Conservation (phyloP, 2,329 filamentous ascomycete species). For the Trichoderma koningiopsis region DNA sequence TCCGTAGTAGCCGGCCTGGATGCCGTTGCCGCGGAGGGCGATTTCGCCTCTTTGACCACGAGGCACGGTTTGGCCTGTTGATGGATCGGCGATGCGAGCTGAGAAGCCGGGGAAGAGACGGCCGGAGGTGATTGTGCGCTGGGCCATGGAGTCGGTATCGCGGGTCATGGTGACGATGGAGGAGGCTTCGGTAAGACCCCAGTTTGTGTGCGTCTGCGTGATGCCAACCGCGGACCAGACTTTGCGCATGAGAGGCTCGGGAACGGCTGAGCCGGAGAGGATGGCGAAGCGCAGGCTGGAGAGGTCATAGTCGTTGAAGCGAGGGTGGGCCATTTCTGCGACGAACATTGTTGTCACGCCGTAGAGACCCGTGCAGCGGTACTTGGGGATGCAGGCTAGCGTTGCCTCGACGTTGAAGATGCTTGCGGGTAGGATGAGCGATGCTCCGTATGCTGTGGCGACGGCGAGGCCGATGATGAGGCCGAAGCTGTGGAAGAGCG, state of each 20-base stretch:
- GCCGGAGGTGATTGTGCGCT: background rate
- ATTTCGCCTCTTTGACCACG: slow-evolving; percentile 18
- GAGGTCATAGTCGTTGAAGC: background rate
- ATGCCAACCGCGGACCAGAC: slow-evolving; percentile 8
- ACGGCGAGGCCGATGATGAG: slow-evolving; percentile 13
- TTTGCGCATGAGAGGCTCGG: slow-evolving; percentile 10
- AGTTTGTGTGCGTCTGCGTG: slow-evolving; percentile 12
- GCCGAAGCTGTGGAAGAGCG: slow-evolving; percentile 11
- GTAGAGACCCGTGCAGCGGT: slow-evolving; percentile 12
- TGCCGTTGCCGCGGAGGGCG: slow-evolving; percentile 8
- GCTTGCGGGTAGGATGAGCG: slow-evolving; percentile 1
- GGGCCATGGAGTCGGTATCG: background rate
- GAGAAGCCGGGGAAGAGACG: slow-evolving; percentile 12
- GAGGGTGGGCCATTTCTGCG: slow-evolving; percentile 6
- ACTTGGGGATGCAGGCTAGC: background rate
- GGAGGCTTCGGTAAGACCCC: slow-evolving; percentile 2
- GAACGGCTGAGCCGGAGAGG: slow-evolving; percentile 6
- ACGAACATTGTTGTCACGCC: slow-evolving; percentile 19
- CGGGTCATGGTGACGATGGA: slow-evolving; percentile 18
- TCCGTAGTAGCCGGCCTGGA: slow-evolving; percentile 12
- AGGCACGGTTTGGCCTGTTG: background rate
- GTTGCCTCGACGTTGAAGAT: slow-evolving; percentile 3
- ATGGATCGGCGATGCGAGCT: slow-evolving; percentile 3
- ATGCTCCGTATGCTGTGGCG: background rate
- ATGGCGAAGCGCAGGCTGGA: background rate